A percentile compares a stretch with the other conserved stretches of the same genome.
Evolutionary conservation across 1,284 basidiomycete species (phyloP).

Genomic region (Laetiporus sulphureus): DNA sequence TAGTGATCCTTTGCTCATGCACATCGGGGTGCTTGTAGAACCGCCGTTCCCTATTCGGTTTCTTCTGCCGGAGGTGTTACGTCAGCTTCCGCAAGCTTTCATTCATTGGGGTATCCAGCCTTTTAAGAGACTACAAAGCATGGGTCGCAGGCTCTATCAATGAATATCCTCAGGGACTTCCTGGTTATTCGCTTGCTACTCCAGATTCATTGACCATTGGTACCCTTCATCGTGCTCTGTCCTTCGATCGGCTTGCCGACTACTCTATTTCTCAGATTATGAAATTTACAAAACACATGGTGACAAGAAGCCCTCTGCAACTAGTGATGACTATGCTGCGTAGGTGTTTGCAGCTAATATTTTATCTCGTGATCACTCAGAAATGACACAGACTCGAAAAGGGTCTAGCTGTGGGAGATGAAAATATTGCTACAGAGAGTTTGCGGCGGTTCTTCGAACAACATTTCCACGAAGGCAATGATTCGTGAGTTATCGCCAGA

Average conservation of each 20-base stretch:
- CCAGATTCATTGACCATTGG: constrained; percentile 54
- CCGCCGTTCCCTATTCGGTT: constrained; percentile 74
- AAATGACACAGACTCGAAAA: constrained; percentile 51
- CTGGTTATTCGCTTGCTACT: constrained; percentile 32
- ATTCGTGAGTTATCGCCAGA: constrained; percentile 48
- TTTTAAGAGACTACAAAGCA: constrained; percentile 61
- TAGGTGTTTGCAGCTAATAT: constrained; percentile 27
- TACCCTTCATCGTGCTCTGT: constrained; percentile 20
- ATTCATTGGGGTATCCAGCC: constrained; percentile 54
- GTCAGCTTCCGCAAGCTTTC: constrained; percentile 70
- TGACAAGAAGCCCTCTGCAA: constrained; percentile 61
- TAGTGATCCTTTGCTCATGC: neutral
- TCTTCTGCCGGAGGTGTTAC: constrained; percentile 68
- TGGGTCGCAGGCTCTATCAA: too few species aligned
- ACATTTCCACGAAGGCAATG: constrained; percentile 68
- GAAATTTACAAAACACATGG: constrained; percentile 58
- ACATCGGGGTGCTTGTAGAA: constrained; percentile 29
- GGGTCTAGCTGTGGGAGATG: constrained; percentile 55
- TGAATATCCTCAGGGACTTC: too few species aligned
- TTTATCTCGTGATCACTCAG: neutral
- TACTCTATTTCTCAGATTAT: too few species aligned
- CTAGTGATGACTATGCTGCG: constrained; percentile 53
- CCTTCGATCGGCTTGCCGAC: too few species aligned
- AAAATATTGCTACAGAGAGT: constrained; percentile 59
- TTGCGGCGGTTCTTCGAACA: constrained; percentile 76